phyloP scores from a whole-genome alignment of 2,329 filamentous ascomycete genomes.

The Ophiognomonia clavigignenti-juglandacearum region DNA sequence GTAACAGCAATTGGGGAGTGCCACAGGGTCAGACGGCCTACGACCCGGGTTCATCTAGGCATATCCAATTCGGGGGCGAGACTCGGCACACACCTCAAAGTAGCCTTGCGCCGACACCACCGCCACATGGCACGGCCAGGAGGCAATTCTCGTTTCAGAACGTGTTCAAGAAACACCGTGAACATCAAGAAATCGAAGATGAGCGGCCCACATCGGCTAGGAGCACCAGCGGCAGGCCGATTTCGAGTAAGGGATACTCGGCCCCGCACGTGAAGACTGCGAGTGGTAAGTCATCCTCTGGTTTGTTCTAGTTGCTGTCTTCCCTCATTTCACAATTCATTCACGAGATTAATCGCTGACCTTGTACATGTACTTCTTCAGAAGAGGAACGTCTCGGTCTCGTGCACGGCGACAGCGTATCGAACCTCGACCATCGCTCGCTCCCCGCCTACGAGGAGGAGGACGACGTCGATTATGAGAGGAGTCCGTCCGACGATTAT shows the following conservation, averaged over 20 bases:
- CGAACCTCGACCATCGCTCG: conserved; percentile 34
- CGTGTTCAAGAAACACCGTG: conserved; percentile 60
- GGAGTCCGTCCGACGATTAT: conserved; percentile 16
- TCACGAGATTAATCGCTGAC: background rate
- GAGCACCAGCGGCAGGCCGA: conserved; percentile 29
- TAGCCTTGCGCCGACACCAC: conserved; percentile 50
- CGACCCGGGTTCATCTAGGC: conserved; percentile 29
- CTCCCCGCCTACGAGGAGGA: conserved; percentile 32
- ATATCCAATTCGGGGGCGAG: conserved; percentile 42
- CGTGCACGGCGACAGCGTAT: conserved; percentile 70
- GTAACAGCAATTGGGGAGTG: conserved; percentile 44
- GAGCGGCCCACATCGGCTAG: conserved; percentile 22
- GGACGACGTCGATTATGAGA: conserved; percentile 27
- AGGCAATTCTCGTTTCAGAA: conserved; percentile 92
- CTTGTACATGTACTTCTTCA: too few relatives aligned
- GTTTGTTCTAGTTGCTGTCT: background rate
- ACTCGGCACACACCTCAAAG: conserved; percentile 32
- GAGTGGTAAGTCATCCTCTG: conserved; percentile 34
- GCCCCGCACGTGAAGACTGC: conserved; percentile 43
- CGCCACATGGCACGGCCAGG: conserved; percentile 47
- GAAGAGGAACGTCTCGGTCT: conserved; percentile 82
- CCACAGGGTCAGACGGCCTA: conserved; percentile 44
- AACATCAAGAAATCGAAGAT: conserved; percentile 18
- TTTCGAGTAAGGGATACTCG: conserved; percentile 35
- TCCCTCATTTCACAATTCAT: background rate